Evolutionary conservation across 164 flowering plant genomes (phyloP).

Genomic region (Warburgia ugandensis): DNA sequence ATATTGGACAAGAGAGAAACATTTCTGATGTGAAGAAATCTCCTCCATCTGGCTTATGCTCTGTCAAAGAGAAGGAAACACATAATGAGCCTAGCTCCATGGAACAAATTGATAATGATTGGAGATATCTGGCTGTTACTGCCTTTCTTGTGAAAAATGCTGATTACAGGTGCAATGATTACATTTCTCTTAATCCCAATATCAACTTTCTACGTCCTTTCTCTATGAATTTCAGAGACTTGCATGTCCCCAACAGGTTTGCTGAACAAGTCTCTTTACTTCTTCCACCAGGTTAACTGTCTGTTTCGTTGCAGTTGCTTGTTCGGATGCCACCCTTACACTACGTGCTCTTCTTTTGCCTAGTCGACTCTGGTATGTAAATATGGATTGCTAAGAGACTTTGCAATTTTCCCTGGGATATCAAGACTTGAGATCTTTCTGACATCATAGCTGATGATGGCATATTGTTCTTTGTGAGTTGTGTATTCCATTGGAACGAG

Average conservation of each 20-base stretch:
- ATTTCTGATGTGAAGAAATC: slow-evolving; percentile 12
- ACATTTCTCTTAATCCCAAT: background rate
- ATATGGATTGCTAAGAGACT: background rate
- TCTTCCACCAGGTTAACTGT: slow-evolving; percentile 50
- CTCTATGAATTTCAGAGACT: too few species aligned
- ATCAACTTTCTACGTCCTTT: background rate
- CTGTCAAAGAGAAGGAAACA: too few species aligned
- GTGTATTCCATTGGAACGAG: too few species aligned
- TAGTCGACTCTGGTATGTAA: slow-evolving; percentile 62
- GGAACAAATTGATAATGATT: slow-evolving; percentile 72
- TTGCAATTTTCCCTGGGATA: background rate
- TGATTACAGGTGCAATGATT: slow-evolving; percentile 47
- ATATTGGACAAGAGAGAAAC: slow-evolving; percentile 9
- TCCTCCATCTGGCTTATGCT: slow-evolving; percentile 9
- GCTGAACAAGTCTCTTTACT: background rate
- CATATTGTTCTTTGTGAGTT: too few species aligned
- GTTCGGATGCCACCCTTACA: slow-evolving; percentile 84
- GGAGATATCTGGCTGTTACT: slow-evolving; percentile 95
- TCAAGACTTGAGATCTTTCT: too few species aligned
- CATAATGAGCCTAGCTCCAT: slow-evolving; percentile 17
- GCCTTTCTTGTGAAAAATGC: slow-evolving; percentile 71
- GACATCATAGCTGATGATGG: too few species aligned
- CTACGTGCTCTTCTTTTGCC: slow-evolving; percentile 86
- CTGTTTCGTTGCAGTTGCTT: slow-evolving; percentile 81
- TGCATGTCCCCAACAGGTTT: background rate